A percentile compares a stretch with the other conserved stretches of the same genome.
These are phyloP conservation scores for Ascomycota sp. DNA, from an alignment of 2,329 filamentous ascomycete genomes.

Conservation along the genomic window DNA sequence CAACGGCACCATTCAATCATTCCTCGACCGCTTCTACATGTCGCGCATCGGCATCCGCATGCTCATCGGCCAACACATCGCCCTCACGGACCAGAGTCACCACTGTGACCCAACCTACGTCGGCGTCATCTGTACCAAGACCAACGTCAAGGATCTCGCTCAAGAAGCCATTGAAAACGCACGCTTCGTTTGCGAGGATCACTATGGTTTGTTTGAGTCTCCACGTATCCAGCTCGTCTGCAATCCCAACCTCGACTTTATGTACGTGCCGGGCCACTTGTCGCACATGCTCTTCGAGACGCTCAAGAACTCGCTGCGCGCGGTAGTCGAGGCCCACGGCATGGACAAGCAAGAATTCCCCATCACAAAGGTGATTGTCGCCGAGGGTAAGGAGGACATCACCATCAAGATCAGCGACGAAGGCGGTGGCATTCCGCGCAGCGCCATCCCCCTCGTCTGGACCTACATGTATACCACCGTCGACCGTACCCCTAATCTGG, in stretches of 20 bases:
- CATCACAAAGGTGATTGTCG: conserved; percentile 91
- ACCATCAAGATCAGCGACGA: conserved; percentile 97
- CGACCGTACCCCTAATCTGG: conserved; percentile 80
- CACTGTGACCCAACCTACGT: conserved; percentile 85
- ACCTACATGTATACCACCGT: conserved; percentile 99
- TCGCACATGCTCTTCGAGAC: conserved; percentile 99
- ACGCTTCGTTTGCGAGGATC: conserved; percentile 96
- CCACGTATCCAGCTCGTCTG: conserved; percentile 94
- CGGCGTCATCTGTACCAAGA: conserved; percentile 97
- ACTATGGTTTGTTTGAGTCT: conserved; percentile 92
- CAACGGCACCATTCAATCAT: conserved; percentile 89
- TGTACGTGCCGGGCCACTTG: conserved; percentile 98
- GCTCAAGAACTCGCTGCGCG: conserved; percentile 90
- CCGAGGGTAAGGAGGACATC: conserved; percentile 94
- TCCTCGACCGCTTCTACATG: conserved; percentile 99
- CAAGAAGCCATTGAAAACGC: conserved; percentile 97
- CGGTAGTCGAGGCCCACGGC: conserved; percentile 87
- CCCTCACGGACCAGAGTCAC: conserved; percentile 80
- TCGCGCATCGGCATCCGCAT: conserved; percentile 97
- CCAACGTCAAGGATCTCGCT: conserved; percentile 84
- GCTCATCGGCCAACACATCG: conserved; percentile 97
- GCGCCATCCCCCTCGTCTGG: conserved; percentile 93
- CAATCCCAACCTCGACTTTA: conserved; percentile 85
- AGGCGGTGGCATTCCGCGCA: conserved; percentile 84
- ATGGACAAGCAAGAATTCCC: conserved; percentile 93